Evolutionary conservation across 2,329 filamentous ascomycete genomes (phyloP).

Genomic region (Raffaelea albimanens): DNA sequence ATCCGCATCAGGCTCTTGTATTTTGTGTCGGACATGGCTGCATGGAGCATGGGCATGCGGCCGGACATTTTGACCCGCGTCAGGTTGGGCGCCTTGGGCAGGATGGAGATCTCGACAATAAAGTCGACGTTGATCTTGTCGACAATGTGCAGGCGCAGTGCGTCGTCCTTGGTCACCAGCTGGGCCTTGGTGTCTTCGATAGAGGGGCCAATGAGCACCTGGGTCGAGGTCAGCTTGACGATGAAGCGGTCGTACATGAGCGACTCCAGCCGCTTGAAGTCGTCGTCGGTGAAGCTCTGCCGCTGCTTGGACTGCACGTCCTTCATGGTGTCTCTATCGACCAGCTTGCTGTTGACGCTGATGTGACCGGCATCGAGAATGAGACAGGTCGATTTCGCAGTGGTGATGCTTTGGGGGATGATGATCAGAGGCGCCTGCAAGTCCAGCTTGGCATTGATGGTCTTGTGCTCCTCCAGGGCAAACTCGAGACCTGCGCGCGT

Average conservation of each 20-base stretch:
- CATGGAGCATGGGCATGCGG: constrained; percentile 84
- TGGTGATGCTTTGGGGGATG: constrained; percentile 83
- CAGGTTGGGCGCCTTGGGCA: constrained; percentile 90
- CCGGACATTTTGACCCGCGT: constrained; percentile 88
- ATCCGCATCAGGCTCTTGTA: constrained; percentile 96
- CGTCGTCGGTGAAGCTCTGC: constrained; percentile 77
- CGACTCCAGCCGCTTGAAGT: constrained; percentile 78
- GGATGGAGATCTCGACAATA: constrained; percentile 86
- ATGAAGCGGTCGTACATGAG: constrained; percentile 98
- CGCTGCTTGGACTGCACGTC: constrained; percentile 88
- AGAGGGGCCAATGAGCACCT: constrained; percentile 88
- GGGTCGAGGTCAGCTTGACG: constrained; percentile 86
- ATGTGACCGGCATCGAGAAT: constrained; percentile 96
- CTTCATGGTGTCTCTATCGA: constrained; percentile 81
- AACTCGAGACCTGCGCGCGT: constrained; percentile 94
- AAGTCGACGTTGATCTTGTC: constrained; percentile 98
- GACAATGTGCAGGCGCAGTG: constrained; percentile 75
- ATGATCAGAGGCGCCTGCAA: constrained; percentile 95
- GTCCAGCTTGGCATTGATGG: constrained; percentile 90
- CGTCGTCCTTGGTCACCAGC: constrained; percentile 56
- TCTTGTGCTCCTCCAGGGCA: constrained; percentile 94
- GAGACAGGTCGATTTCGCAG: constrained; percentile 71
- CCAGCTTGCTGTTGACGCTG: constrained; percentile 85
- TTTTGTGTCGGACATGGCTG: constrained; percentile 84
- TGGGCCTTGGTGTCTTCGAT: constrained; percentile 84